These are phyloP conservation scores for Collybiopsis confluens DNA, from an alignment of 768 basidiomycete genomes.

Conservation along the genomic window DNA sequence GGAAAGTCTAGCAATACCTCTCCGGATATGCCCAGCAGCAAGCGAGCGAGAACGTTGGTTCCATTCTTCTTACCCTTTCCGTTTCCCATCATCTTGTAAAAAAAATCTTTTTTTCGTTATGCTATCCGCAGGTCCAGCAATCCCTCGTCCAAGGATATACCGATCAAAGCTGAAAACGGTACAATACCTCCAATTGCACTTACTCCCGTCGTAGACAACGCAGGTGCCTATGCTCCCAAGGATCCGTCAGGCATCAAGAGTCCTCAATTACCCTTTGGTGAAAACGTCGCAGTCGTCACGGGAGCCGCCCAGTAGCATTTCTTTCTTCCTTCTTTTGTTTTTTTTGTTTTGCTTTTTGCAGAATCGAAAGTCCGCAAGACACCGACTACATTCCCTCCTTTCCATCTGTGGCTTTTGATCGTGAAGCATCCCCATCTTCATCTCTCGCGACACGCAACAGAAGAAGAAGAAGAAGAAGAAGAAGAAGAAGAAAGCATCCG, in stretches of 20 bases:
- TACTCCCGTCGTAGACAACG: slow-evolving; percentile 27
- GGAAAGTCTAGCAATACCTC: slow-evolving; percentile 61
- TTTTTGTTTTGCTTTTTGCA: background rate
- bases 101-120: slow-evolving; percentile 20
- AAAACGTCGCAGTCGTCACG: slow-evolving; percentile 54
- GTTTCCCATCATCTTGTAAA: slow-evolving; percentile 23
- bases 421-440: too few relatives aligned
- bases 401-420: background rate
- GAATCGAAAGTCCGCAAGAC: background rate
- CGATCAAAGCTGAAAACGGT: slow-evolving; percentile 37
- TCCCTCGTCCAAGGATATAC: slow-evolving; percentile 11
- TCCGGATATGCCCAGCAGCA: slow-evolving; percentile 72
- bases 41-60: slow-evolving; percentile 71
- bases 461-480: too few relatives aligned
- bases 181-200: slow-evolving; percentile 28
- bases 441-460: too few relatives aligned
- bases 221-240: slow-evolving; percentile 36
- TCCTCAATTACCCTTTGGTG: slow-evolving; percentile 57
- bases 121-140: slow-evolving; percentile 36
- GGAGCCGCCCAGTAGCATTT: slow-evolving; percentile 30
- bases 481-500: too few relatives aligned
- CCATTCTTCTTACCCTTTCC: slow-evolving; percentile 17
- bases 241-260: slow-evolving; percentile 50
- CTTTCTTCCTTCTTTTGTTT: background rate
- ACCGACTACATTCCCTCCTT: background rate